Evolutionary conservation across 495 filamentous ascomycete genomes (phyloP), one percentile per base, ranked within the genome.

Genomic region (Glarea lozoyensis): DNA sequence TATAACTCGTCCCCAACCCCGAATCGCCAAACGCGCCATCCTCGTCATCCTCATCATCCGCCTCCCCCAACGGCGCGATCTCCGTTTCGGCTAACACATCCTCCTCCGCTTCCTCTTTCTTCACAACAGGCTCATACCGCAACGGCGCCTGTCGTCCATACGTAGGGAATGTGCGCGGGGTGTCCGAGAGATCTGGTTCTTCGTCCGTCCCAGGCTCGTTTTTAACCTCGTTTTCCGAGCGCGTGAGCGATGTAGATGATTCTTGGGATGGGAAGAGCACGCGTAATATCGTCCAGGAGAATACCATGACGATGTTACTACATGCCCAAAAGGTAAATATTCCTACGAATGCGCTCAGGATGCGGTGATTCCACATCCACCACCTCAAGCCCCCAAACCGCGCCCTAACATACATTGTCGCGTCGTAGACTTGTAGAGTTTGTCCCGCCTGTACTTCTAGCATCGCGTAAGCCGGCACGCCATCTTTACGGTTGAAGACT

Each of bases 361-460:
- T 45, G 25, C 80, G 77, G 63, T 86, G 80, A 17, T 82, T 75
- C 48, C 86, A 89, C 85, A 98, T 94, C 20, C 86, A 53, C 81
- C 84, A 89, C 43, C 82, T 73, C 46, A 96, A 53, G 0, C 89
- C 92, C 16, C 68, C 65, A 45, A 96, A 77, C 32, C 73, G 68
- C 1, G 92, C 88, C 10, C 64, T 69, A 17, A 98, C 75, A 12
- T 69, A 70, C 34, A 94, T 70, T 13, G 56, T 63, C 1, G 77
- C 81, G 10, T 66, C 63, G 54, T 96, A 97, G 10, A 94, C 65
- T 55, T 89, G 81, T 61, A 93, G 69, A 27, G 67, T 65, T 53
- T 74, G 68, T 3, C 80, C 67, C 0, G 68, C 73, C 49, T 88
- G 75, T 3, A 94, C 55, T 45, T 88, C 82, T 2, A 95, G 53